phyloP scores from a whole-genome alignment of 371 early-diverging fungal genomes.

The Syncephalis plumigaleata region DNA sequence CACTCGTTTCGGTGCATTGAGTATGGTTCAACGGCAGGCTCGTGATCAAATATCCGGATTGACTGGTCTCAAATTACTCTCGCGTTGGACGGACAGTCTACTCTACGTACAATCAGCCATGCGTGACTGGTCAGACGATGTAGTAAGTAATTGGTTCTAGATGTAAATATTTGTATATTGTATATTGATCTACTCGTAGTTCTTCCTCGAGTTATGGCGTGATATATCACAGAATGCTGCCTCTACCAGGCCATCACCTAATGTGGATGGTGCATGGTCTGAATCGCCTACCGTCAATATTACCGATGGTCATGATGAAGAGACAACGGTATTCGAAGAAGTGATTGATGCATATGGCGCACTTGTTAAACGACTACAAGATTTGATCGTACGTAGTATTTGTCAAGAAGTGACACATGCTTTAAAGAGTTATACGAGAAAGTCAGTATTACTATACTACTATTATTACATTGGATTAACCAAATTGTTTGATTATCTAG shows the following conservation, averaged over 20 bases:
- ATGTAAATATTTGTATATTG: neutral
- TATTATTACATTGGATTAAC: neutral
- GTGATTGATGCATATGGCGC: constrained; percentile 17
- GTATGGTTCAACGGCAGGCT: constrained; percentile 15
- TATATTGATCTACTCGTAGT: constrained; percentile 14
- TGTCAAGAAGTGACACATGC: constrained; percentile 35
- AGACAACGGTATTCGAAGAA: constrained; percentile 26
- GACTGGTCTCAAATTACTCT: constrained; percentile 10
- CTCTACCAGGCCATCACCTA: constrained; percentile 4
- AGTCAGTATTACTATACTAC: constrained; percentile 14
- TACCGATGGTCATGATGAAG: constrained; percentile 9
- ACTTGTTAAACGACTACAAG: constrained; percentile 25
- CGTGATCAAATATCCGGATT: neutral
- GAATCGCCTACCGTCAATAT: constrained; percentile 4
- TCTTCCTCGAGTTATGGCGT: constrained; percentile 32
- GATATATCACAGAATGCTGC: constrained; percentile 17
- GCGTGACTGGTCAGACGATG: constrained; percentile 33
- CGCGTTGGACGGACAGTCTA: constrained; percentile 30
- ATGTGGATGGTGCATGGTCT: too few relatives aligned
- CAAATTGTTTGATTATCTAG: constrained; percentile 11
- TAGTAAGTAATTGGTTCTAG: constrained; percentile 14
- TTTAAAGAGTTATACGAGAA: constrained; percentile 31
- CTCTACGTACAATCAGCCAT: constrained; percentile 16
- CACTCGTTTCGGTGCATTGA: constrained; percentile 23
- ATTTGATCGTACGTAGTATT: constrained; percentile 27